phyloP scores from a whole-genome alignment of 306 rosid genomes.

The Oxytropis ochrocephala region DNA sequence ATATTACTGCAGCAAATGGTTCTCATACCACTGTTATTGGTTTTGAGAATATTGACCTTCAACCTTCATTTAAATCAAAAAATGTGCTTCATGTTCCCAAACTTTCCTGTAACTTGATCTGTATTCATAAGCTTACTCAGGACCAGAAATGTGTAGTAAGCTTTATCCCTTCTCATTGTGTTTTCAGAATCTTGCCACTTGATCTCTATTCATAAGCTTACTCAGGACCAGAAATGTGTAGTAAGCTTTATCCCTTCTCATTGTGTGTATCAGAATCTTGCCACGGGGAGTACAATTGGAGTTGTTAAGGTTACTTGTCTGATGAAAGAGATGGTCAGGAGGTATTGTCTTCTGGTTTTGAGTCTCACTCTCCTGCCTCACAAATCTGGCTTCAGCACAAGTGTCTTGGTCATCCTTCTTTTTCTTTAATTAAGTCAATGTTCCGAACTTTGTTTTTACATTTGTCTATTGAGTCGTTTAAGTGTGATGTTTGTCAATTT shows the following conservation, averaged over 20 bases:
- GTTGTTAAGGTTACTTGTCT: not conserved
- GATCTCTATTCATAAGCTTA: not conserved
- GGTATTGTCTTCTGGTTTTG: not conserved
- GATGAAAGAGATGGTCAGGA: not conserved
- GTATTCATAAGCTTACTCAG: not conserved
- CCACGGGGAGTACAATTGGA: not conserved
- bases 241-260: not conserved
- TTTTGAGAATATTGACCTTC: not conserved
- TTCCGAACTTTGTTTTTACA: too few species aligned
- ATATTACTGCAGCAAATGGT: not conserved
- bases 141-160: not conserved
- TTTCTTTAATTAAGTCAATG: too few species aligned
- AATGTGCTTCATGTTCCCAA: not conserved
- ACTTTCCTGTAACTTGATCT: not conserved
- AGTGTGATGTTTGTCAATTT: too few species aligned
- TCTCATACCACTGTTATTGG: not conserved
- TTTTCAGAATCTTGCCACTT: not conserved
- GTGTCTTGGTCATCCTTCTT: too few species aligned
- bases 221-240: not conserved
- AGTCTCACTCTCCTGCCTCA: too few species aligned
- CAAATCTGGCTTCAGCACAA: too few species aligned
- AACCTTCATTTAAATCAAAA: not conserved
- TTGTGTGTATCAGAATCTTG: not conserved
- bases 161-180: not conserved
- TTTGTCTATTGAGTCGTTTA: too few species aligned